These are phyloP conservation scores for Rhizopogon rudus DNA, from an alignment of 768 basidiomycete species.

Conservation along the genomic window DNA sequence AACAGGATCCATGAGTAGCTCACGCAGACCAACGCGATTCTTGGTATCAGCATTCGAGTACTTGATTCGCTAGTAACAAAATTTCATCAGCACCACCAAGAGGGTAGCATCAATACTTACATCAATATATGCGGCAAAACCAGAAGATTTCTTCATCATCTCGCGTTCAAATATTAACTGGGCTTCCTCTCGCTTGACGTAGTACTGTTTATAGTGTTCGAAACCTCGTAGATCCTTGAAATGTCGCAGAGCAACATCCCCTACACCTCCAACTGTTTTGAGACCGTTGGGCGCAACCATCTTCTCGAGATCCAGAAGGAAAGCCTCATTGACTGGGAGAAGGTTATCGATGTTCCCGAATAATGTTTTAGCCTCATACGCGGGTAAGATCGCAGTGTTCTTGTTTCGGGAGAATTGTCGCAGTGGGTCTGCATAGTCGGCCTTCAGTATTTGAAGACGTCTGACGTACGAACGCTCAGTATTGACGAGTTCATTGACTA, in stretches of 20 bases:
- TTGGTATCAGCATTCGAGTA: conserved; percentile 69
- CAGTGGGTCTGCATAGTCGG: conserved; percentile 88
- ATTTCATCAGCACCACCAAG: conserved; percentile 4
- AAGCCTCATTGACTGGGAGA: conserved; percentile 83
- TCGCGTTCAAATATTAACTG: conserved; percentile 85
- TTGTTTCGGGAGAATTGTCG: conserved; percentile 80
- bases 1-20: conserved; percentile 93
- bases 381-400: conserved; percentile 80
- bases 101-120: conserved; percentile 36
- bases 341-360: conserved; percentile 94
- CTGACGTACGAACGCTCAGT: conserved; percentile 90
- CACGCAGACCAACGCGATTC: conserved; percentile 84
- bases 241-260: conserved; percentile 83
- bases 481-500: conserved; percentile 80
- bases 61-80: conserved; percentile 64
- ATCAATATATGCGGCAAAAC: conserved; percentile 84
- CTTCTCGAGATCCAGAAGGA: conserved; percentile 77
- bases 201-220: conserved; percentile 89
- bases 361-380: conserved; percentile 88
- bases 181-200: conserved; percentile 89
- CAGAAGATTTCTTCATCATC: conserved; percentile 70
- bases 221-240: conserved; percentile 82
- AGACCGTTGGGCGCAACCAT: conserved; percentile 62
- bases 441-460: conserved; percentile 76
- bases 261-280: conserved; percentile 58